Base-by-base conservation (phyloP, 2,329 filamentous ascomycete species). In the Neodidymelliopsis sp. region DNA sequence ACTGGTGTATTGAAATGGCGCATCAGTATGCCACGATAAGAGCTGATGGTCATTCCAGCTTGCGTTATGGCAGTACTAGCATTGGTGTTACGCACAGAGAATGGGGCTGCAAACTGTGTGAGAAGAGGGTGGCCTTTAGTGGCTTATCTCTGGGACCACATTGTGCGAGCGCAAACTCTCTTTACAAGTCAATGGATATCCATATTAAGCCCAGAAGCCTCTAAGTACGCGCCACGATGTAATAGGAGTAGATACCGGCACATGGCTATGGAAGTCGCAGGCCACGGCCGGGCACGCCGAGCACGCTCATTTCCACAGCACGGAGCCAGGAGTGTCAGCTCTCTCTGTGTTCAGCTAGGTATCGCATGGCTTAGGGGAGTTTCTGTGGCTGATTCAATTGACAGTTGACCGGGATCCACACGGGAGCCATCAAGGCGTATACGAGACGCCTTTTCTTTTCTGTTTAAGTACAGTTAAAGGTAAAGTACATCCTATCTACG, bases 221-320 rank as follows among this genome's bases (percentile, higher is more conserved):
- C n/a, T 20, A 19, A 25, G 5, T 13, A 9, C 20, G 27, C 15
- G 16, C 16, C 5, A n/a, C n/a, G 4, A 15, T 30, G 1, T 9
- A 30, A 30, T 30, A 16, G 28, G 28, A 16, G 5, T 30, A 30
- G 28, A 30, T 30, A 6, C 28, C 28, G 28, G 28, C 12, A 30
- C 12, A 30, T 30, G 12, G 16, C 13, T 9, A 15, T 13, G n/a
- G 6, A 30, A 5, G 10, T 16, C 27, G n/a, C n/a, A 36, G 23
- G 10, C 23, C 24, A 36, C n/a, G 23, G 19, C 18, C 42, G 42
- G 34, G 34, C 28, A 39, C 42, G 29, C 35, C 42, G 42, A 27
- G 15, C 33, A 25, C 15, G 33, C 15, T 13, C 19, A 31, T 38
- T n/a, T 12, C 13, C 27, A 39, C 16, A 25, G 28, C 28, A 23